Evolutionary conservation across 192 early-diverging fungal species (phyloP), one percentile per base, ranked within the genome.

Genomic region (Entophlyctis luteolus): DNA sequence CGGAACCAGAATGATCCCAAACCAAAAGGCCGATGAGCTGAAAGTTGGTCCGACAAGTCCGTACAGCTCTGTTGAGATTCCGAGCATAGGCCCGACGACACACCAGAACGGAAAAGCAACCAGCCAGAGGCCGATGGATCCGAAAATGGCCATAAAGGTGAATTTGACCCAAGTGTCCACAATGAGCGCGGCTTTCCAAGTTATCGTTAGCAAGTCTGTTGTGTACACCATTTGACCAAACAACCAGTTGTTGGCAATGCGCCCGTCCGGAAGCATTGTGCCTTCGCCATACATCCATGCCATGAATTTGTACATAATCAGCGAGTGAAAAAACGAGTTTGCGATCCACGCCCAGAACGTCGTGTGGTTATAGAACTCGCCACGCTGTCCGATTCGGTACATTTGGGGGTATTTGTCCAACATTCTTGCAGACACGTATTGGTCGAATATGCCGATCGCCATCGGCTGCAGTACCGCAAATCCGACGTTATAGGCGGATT

Each of bases 361-460:
- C 46, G 78, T 81, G 57, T 89, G 87, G 76, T 95, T 96, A 80
- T 96, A 86, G 38, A 86, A 83, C 60, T 80, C 77, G 31, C 65
- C 67, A 2, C 59, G 60, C 59, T 86, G 84, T 10, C 84, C 84
- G 32, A 72, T 72, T 45, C 70, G 76, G 74, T 99, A 99, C 86
- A 99, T 86, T 80, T 99, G 95, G 8, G 96, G 96, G 73, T 99
- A 99, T 22, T 88, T 86, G 73, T 99, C 95, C 27, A 99, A 75
- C 82, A 93, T 93, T 63, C 96, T 85, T 38, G 94, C 91, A 52
- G 87, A 90, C 28, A 95, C 86, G 73, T 87, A 93, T 75, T 96
- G 94, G 75, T 99, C 96, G 80, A 99, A 99, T n/a, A 96, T 88
- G 56, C 96, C 96, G 49, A 99, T 93, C 20, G 88, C 90, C 69